phyloP scores from a whole-genome alignment of 371 early-diverging fungal species.

The Lichtheimia ramosa region DNA sequence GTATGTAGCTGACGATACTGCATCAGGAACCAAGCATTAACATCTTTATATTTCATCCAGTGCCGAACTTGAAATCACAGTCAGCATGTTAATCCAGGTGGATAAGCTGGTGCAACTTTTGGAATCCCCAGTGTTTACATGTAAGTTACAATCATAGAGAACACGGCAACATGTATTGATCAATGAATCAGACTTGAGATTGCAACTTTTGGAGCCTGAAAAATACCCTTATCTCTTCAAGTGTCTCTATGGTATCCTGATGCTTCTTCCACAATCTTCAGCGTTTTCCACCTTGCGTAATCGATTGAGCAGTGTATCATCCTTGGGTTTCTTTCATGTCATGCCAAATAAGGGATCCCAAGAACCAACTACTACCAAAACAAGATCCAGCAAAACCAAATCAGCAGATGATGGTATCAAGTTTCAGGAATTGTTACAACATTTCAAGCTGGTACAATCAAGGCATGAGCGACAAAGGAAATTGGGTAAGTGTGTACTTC shows the following conservation, averaged over 20 bases:
- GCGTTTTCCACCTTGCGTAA: slow-evolving; percentile 91
- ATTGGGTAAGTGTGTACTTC: slow-evolving; percentile 18
- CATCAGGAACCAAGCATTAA: background rate
- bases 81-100: slow-evolving; percentile 84
- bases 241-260: slow-evolving; percentile 87
- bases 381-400: slow-evolving; percentile 6
- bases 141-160: slow-evolving; percentile 22
- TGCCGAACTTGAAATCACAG: slow-evolving; percentile 89
- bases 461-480: slow-evolving; percentile 56
- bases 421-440: slow-evolving; percentile 53
- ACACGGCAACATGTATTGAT: too few relatives aligned
- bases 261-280: slow-evolving; percentile 90
- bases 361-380: slow-evolving; percentile 8
- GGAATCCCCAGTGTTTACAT: slow-evolving; percentile 93
- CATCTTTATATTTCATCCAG: slow-evolving; percentile 22
- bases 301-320: slow-evolving; percentile 75
- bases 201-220: slow-evolving; percentile 88
- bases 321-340: slow-evolving; percentile 59
- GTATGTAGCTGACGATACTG: slow-evolving; percentile 32
- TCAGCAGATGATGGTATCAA: slow-evolving; percentile 23
- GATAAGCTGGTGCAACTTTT: slow-evolving; percentile 93
- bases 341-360: slow-evolving; percentile 46
- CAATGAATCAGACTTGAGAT: slow-evolving; percentile 59
- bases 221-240: slow-evolving; percentile 81
- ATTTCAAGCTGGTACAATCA: slow-evolving; percentile 57